A percentile compares a stretch with the other conserved stretches of the same genome.
Conservation (phyloP, 2,329 filamentous ascomycete species). For the Microdochium bolleyi region DNA sequence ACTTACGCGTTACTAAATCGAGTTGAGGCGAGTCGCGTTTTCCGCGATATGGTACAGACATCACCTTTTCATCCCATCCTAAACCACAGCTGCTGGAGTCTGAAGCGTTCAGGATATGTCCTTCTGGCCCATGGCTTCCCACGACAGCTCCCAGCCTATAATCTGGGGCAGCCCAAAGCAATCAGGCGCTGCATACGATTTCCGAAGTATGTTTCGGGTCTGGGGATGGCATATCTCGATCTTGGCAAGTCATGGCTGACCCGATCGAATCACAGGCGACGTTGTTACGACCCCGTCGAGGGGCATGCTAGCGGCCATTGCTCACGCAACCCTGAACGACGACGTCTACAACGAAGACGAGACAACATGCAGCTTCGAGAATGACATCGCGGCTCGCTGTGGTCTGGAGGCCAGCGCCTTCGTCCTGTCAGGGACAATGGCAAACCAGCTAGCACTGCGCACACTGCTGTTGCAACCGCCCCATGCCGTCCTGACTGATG, state of each 20-base stretch:
- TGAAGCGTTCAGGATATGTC: not conserved
- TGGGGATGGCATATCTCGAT: not conserved
- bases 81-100: too few relatives aligned
- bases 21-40: too few relatives aligned
- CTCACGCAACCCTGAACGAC: conserved; percentile 67
- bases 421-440: conserved; percentile 88
- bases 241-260: not conserved
- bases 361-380: conserved; percentile 69
- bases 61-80: too few relatives aligned
- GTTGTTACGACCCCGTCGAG: conserved; percentile 65
- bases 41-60: too few relatives aligned
- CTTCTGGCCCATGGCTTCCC: not conserved
- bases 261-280: not conserved
- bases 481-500: conserved; percentile 71
- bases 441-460: conserved; percentile 79
- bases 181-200: not conserved
- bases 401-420: conserved; percentile 72
- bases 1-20: too few relatives aligned
- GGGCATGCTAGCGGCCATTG: conserved; percentile 75
- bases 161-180: not conserved
- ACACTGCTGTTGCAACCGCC: conserved; percentile 73
- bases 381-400: conserved; percentile 63
- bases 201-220: not conserved
- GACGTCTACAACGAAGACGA: conserved; percentile 78
- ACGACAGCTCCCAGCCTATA: not conserved